Conservation (phyloP, 2,329 filamentous ascomycete genomes). For the Fusarium torreyae region DNA sequence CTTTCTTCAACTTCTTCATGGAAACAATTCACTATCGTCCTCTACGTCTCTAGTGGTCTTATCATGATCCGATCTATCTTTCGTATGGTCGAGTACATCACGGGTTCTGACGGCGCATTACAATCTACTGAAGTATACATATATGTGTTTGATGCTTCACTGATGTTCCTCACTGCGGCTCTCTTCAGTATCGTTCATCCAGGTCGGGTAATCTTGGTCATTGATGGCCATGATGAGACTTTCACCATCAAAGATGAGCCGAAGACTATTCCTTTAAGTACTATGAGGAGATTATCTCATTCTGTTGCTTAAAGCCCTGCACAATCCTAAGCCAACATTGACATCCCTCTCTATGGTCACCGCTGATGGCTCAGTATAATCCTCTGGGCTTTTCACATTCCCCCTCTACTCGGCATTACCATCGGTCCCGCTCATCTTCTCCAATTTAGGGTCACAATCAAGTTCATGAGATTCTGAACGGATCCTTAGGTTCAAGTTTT, state of each 20-base stretch:
- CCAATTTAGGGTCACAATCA: neutral
- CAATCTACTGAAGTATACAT: neutral
- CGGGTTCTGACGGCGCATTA: neutral
- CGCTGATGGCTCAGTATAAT: neutral
- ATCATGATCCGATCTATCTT: neutral
- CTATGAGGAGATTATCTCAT: neutral
- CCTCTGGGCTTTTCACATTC: neutral
- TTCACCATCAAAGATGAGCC: neutral
- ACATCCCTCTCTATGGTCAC: neutral
- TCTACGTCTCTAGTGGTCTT: neutral
- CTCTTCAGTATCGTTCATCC: neutral
- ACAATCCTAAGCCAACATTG: rapidly evolving
- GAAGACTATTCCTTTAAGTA: neutral
- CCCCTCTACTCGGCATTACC: no score
- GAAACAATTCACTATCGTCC: neutral
- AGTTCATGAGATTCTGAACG: no score
- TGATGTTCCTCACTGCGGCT: neutral
- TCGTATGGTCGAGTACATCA: neutral
- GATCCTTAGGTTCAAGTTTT: no score
- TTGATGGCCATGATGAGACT: rapidly evolving
- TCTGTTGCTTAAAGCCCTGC: neutral
- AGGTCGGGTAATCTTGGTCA: neutral
- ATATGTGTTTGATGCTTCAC: neutral
- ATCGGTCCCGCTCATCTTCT: neutral
- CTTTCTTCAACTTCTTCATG: neutral